Conservation (phyloP, 2,329 filamentous ascomycete genomes). For the Monosporascus cannonballus region DNA sequence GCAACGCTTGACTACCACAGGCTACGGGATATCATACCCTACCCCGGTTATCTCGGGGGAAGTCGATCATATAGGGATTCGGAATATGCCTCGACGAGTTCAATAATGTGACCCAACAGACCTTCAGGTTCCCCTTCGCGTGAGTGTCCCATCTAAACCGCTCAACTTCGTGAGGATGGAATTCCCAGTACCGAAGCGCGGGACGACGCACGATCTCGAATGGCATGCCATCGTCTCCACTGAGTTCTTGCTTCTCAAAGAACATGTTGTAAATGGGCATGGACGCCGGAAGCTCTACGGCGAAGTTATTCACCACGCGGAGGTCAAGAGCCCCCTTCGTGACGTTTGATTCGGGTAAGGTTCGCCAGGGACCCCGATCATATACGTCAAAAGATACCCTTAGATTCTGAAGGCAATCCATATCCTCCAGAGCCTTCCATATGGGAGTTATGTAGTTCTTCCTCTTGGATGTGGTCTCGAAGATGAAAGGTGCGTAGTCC, state of each 20-base stretch:
- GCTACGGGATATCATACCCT: neutral
- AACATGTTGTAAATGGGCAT: constrained; percentile 17
- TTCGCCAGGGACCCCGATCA: constrained; percentile 24
- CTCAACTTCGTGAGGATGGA: constrained; percentile 21
- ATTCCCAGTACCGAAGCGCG: constrained; percentile 25
- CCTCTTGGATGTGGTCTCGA: neutral
- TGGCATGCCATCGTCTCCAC: constrained; percentile 4
- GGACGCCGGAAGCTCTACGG: constrained; percentile 21
- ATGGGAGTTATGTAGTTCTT: constrained; percentile 11
- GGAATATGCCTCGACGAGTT: constrained; percentile 15
- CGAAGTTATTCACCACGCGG: constrained; percentile 14
- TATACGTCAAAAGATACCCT: constrained; percentile 24
- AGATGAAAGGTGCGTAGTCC: constrained; percentile 19
- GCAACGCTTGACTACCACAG: neutral
- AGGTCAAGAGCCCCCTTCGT: constrained; percentile 12
- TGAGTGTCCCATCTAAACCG: constrained; percentile 22
- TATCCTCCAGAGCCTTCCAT: constrained; percentile 7
- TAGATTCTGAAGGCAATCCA: constrained; percentile 20
- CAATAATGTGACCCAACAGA: constrained; percentile 18
- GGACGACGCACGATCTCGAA: constrained; percentile 20
- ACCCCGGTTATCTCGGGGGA: constrained; percentile 6
- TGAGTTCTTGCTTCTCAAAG: constrained; percentile 15
- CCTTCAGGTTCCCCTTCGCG: constrained; percentile 10
- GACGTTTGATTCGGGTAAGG: constrained; percentile 20
- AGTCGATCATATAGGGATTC: constrained; percentile 21